phyloP scores from a whole-genome alignment of 139 green algal species.

The Chlorella sp. region DNA sequence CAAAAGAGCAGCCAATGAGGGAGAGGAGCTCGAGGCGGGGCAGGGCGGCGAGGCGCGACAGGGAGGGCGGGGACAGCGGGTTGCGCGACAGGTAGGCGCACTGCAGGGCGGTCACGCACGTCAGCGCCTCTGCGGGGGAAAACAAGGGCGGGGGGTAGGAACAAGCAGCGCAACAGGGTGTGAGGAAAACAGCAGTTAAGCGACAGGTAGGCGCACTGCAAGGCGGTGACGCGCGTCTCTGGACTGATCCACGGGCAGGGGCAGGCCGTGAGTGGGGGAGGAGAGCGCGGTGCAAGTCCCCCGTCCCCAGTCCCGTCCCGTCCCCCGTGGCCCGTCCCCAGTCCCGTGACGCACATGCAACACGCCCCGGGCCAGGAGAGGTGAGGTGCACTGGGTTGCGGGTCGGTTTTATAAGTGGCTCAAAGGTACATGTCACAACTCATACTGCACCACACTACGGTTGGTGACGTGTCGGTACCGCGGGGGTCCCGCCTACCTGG shows the following conservation, averaged over 20 bases:
- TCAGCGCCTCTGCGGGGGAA: not conserved
- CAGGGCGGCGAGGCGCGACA: not conserved
- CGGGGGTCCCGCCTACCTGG: not conserved
- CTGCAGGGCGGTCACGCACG: not conserved
- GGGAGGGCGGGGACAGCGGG: not conserved
- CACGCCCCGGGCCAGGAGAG: too few relatives aligned
- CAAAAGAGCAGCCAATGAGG: conserved; percentile 16
- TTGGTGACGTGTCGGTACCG: not conserved
- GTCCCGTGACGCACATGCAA: too few relatives aligned
- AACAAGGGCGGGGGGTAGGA: too few relatives aligned
- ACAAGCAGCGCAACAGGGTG: not conserved
- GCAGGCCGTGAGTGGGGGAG: too few relatives aligned
- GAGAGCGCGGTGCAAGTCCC: too few relatives aligned
- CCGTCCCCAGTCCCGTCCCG: too few relatives aligned
- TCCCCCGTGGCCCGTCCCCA: too few relatives aligned
- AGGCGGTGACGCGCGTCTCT: not conserved
- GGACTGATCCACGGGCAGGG: too few relatives aligned
- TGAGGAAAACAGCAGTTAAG: not conserved
- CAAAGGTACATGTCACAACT: too few relatives aligned
- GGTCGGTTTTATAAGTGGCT: too few relatives aligned
- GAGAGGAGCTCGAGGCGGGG: conserved; percentile 4
- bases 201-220: not conserved
- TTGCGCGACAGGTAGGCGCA: conserved; percentile 18
- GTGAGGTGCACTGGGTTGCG: too few relatives aligned
- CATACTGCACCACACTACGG: too few relatives aligned